Percentiles rank a stretch among this genome's conserved stretches.
phyloP scores from a whole-genome alignment of 139 green algal species.

The Pseudopediastrum boryanum region DNA sequence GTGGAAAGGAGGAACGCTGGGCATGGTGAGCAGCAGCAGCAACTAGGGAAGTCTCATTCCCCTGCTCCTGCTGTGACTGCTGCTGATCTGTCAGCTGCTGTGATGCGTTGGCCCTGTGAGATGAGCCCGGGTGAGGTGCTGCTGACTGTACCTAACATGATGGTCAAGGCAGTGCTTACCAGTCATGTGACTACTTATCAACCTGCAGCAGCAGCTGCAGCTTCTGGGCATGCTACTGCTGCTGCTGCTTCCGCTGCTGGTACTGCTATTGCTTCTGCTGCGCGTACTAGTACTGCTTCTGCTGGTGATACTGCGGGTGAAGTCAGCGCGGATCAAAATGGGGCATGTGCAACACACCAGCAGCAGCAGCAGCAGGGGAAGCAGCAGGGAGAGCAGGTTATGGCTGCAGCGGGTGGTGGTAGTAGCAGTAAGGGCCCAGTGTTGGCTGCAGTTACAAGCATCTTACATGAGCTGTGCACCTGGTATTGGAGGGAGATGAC shows the following conservation, averaged over 20 bases:
- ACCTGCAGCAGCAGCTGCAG: neutral
- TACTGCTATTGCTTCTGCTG: neutral
- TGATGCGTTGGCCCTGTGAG: too few relatives aligned
- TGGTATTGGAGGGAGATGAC: too few relatives aligned
- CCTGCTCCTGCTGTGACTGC: too few relatives aligned
- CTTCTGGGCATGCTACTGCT: neutral
- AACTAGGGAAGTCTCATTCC: too few relatives aligned
- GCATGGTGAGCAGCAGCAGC: neutral
- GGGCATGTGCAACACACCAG: neutral
- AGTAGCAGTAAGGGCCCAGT: too few relatives aligned
- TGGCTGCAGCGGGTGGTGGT: too few relatives aligned
- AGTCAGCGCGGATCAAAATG: neutral
- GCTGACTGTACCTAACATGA: too few relatives aligned
- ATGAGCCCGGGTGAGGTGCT: too few relatives aligned
- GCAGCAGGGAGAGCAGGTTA: neutral
- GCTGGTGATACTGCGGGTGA: neutral
- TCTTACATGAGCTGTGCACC: too few relatives aligned
- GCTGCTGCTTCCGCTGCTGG: neutral
- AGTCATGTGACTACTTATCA: neutral
- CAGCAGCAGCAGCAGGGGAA: slow-evolving; percentile 2
- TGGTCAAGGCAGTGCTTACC: neutral
- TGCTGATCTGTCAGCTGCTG: too few relatives aligned
- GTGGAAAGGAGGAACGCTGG: neutral
- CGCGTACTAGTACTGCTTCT: neutral
- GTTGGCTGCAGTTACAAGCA: too few relatives aligned